Evolutionary conservation across 306 rosid genomes (phyloP).

Genomic region (Ormosia semicastrata): DNA sequence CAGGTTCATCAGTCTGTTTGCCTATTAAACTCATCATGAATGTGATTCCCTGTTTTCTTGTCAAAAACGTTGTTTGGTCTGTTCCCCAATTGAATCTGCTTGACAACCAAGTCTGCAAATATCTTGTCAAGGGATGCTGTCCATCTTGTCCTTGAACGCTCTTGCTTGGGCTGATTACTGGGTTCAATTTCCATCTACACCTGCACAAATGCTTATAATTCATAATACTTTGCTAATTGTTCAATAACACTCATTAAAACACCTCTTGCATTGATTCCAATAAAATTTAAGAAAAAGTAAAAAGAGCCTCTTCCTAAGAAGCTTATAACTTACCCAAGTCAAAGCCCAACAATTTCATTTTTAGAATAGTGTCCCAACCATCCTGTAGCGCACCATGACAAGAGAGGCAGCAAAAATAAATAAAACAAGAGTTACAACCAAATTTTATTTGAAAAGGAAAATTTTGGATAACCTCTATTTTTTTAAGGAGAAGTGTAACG

Average conservation of each 20-base stretch:
- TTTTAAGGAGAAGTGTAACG: background rate
- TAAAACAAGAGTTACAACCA: background rate
- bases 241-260: background rate
- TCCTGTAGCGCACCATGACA: background rate
- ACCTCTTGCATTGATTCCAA: background rate
- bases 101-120: slow-evolving; percentile 80
- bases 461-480: background rate
- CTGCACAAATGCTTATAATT: slow-evolving; percentile 20
- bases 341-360: background rate
- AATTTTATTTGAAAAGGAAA: background rate
- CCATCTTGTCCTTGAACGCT: slow-evolving; percentile 96
- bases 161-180: slow-evolving; percentile 57
- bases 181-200: slow-evolving; percentile 65
- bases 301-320: background rate
- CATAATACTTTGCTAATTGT: background rate
- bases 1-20: too few species aligned
- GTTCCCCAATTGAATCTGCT: slow-evolving; percentile 81
- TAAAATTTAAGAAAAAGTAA: background rate
- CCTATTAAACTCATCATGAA: slow-evolving; percentile 75
- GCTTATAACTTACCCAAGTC: slow-evolving; percentile 12
- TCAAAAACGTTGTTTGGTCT: slow-evolving; percentile 80
- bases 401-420: background rate
- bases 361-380: background rate
- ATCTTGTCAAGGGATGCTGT: slow-evolving; percentile 82
- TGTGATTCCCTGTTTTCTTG: slow-evolving; percentile 82